Evolutionary conservation across 2,329 filamentous ascomycete species (phyloP).

Genomic region (Aspergillus amoenus): DNA sequence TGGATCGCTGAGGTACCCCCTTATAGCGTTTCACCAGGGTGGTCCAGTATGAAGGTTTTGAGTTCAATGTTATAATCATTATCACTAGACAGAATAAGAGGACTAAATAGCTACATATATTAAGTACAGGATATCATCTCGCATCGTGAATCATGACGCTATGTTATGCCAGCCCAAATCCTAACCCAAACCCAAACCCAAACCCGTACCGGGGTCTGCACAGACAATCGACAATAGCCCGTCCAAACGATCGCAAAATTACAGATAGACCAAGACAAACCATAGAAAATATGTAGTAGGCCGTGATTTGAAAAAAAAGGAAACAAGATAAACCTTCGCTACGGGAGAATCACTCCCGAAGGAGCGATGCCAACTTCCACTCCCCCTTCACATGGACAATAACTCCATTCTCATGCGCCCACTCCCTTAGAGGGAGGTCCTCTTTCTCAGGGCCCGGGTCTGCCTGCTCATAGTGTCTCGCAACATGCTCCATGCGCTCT

Average conservation of each 20-base stretch:
- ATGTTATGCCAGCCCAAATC: neutral
- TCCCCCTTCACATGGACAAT: conserved; percentile 20
- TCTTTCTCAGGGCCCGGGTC: conserved; percentile 33
- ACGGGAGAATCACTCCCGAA: conserved; percentile 7
- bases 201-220: neutral
- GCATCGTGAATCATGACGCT: neutral
- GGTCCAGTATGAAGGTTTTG: no score
- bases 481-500: conserved; percentile 82
- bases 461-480: conserved; percentile 71
- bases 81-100: neutral
- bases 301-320: neutral
- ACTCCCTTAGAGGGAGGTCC: conserved; percentile 41
- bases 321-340: conserved; percentile 27
- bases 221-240: neutral
- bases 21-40: neutral
- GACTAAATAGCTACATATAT: neutral
- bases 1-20: neutral
- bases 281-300: neutral
- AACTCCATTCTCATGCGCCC: conserved; percentile 40
- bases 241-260: neutral
- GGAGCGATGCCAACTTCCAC: conserved; percentile 23
- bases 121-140: conserved; percentile 2
- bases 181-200: neutral
- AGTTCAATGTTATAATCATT: neutral
- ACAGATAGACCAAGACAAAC: neutral